These are phyloP conservation scores for Eucalyptus sp. DNA, from an alignment of 345 rosid genomes.

Conservation along the genomic window DNA sequence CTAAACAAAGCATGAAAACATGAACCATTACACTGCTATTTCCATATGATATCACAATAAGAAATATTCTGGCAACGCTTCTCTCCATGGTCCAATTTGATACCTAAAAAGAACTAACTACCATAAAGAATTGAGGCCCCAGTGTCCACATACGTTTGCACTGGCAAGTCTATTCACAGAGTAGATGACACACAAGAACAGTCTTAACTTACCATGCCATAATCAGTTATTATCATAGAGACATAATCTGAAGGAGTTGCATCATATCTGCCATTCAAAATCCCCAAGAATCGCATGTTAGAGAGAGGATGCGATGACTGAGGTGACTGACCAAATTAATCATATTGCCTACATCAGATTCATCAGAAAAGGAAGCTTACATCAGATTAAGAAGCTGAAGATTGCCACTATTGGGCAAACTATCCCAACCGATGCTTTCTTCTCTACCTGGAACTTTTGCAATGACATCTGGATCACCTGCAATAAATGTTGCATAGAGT, in stretches of 20 bases:
- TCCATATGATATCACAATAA: not conserved
- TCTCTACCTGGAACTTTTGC: constrained; percentile 58
- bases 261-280: constrained; percentile 55
- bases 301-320: not conserved
- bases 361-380: constrained; percentile 25
- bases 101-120: not conserved
- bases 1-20: constrained; percentile 12
- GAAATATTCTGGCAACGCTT: not conserved
- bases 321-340: not conserved
- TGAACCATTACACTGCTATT: not conserved
- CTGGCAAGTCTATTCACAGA: not conserved
- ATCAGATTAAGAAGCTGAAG: constrained; percentile 70
- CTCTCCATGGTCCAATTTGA: not conserved
- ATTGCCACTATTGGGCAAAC: constrained; percentile 40
- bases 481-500: not conserved
- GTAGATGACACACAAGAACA: not conserved
- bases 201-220: constrained; percentile 75
- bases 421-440: constrained; percentile 50
- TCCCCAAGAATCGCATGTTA: not conserved
- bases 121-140: not conserved
- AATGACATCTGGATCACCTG: constrained; percentile 92
- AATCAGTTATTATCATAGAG: constrained; percentile 85
- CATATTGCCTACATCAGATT: not conserved
- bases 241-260: constrained; percentile 88
- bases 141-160: not conserved